Conservation (phyloP, 116 monocot genomes). For the Dioscorea cayenensis region DNA sequence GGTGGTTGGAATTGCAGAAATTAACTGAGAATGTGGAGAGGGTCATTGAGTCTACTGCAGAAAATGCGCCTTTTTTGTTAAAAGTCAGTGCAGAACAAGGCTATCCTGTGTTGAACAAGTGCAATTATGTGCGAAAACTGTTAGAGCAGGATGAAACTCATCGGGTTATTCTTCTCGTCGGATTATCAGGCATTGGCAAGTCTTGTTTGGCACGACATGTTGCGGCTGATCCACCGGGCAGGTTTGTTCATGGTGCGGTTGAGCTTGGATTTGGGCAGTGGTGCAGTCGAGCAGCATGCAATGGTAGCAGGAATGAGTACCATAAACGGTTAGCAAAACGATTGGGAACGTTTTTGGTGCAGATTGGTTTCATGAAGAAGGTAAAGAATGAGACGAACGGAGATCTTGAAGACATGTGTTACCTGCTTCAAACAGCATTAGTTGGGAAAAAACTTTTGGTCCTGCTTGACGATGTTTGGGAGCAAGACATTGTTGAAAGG, state of each 20-base stretch:
- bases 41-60: conserved; percentile 24
- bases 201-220: conserved; percentile 53
- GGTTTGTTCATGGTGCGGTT: conserved; percentile 36
- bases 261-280: conserved; percentile 40
- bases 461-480: conserved; percentile 58
- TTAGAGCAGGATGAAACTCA: conserved; percentile 21
- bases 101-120: conserved; percentile 35
- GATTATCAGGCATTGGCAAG: conserved; percentile 48
- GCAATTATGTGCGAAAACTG: conserved; percentile 17
- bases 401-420: conserved; percentile 46
- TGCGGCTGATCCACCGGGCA: conserved; percentile 29
- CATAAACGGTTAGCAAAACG: conserved; percentile 32
- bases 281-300: conserved; percentile 40
- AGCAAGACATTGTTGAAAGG: conserved; percentile 48
- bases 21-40: conserved; percentile 19
- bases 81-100: conserved; percentile 28
- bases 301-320: conserved; percentile 33
- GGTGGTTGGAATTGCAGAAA: conserved; percentile 41
- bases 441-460: conserved; percentile 39
- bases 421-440: conserved; percentile 39
- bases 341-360: conserved; percentile 29
- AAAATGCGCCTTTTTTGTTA: conserved; percentile 11
- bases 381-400: conserved; percentile 7
- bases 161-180: conserved; percentile 42
- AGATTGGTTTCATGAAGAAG: conserved; percentile 29